phyloP scores from a whole-genome alignment of 208 protist genomes.

The Crithidia mellificae region DNA sequence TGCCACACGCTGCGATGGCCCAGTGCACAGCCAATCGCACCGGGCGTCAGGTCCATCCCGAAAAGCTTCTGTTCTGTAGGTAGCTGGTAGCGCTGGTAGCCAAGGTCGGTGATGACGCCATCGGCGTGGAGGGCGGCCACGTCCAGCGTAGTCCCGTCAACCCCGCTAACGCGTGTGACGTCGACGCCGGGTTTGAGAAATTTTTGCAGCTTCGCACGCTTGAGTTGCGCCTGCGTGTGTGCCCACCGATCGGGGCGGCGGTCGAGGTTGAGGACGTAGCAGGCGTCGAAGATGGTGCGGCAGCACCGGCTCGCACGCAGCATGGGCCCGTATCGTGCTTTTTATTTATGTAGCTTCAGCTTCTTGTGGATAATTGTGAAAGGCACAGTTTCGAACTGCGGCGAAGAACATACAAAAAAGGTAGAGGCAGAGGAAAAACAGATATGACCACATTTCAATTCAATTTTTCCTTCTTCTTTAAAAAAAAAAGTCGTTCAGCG shows the following conservation, averaged over 20 bases:
- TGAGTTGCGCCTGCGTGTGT: slow-evolving; percentile 72
- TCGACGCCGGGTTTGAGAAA: slow-evolving; percentile 51
- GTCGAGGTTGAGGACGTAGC: slow-evolving; percentile 91
- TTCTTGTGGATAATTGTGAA: not conserved
- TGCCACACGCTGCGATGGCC: slow-evolving; percentile 85
- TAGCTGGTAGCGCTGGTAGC: slow-evolving; percentile 69
- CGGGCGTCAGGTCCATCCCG: slow-evolving; percentile 89
- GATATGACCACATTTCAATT: no score
- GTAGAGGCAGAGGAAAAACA: not conserved
- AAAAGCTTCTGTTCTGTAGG: slow-evolving; percentile 86
- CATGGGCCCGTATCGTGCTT: slow-evolving; percentile 25
- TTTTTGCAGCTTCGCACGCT: slow-evolving; percentile 46
- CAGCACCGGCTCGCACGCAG: slow-evolving; percentile 31
- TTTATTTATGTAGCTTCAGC: not conserved
- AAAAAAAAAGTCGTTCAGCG: no score
- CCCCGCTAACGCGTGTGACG: slow-evolving; percentile 71
- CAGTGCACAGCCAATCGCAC: slow-evolving; percentile 88
- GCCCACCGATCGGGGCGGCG: slow-evolving; percentile 76
- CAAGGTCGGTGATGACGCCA: slow-evolving; percentile 72
- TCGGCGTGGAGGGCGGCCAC: slow-evolving; percentile 41
- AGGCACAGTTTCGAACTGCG: not conserved
- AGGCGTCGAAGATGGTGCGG: slow-evolving; percentile 81
- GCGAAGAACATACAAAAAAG: not conserved
- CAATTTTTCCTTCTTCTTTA: no score
- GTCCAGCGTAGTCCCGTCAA: slow-evolving; percentile 74